Conservation (phyloP, 2,329 filamentous ascomycete species). For the Beauveria caledonica region DNA sequence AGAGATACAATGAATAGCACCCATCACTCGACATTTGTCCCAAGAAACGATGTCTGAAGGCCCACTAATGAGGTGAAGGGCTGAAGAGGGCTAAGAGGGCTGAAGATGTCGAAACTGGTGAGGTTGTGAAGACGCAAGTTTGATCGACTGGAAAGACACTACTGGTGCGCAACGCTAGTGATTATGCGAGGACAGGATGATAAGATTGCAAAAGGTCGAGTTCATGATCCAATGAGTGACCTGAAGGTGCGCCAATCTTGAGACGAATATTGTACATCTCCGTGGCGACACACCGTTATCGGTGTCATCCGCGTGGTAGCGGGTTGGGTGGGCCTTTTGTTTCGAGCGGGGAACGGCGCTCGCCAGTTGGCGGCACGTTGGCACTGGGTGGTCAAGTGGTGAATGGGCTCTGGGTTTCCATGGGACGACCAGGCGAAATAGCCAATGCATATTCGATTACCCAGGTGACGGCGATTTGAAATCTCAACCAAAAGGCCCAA, state of each 20-base stretch:
- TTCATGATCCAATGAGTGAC: neutral
- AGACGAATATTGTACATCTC: constrained; percentile 1
- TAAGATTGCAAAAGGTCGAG: neutral
- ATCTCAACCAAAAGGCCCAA: neutral
- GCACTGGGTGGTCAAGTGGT: too few species aligned
- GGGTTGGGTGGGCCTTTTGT: neutral
- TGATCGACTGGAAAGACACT: too few species aligned
- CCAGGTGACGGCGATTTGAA: neutral
- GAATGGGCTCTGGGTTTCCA: neutral
- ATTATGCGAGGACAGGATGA: neutral
- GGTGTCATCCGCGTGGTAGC: constrained; percentile 1
- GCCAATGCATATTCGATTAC: too few species aligned
- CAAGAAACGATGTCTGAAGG: too few species aligned
- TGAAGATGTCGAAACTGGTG: neutral
- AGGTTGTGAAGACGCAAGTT: neutral
- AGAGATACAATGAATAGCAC: neutral
- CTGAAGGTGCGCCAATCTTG: neutral
- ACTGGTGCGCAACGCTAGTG: neutral
- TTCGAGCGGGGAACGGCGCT: constrained; percentile 1
- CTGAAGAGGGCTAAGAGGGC: neutral
- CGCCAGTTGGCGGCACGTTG: neutral
- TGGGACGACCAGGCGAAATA: too few species aligned
- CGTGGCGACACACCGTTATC: neutral
- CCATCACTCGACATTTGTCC: too few species aligned
- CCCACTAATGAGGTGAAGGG: too few species aligned